Conservation (phyloP, 2,329 filamentous ascomycete species). For the Fusarium temperatum region DNA sequence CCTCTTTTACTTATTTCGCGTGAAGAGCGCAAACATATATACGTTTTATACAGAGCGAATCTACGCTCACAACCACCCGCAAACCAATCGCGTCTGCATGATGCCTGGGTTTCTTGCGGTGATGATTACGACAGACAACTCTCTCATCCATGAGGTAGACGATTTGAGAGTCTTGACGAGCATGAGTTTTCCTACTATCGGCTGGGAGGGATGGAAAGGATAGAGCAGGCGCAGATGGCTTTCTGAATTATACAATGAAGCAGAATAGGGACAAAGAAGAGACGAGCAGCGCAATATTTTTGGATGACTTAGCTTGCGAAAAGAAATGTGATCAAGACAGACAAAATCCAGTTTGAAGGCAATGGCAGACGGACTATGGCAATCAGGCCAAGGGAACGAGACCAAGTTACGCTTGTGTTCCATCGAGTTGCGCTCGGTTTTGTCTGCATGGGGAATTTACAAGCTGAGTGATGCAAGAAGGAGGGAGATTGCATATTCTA, state of each 20-base stretch:
- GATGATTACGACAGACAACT: conserved; percentile 40
- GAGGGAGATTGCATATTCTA: conserved; percentile 14
- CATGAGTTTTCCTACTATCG: conserved; percentile 18
- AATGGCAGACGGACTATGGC: conserved; percentile 5
- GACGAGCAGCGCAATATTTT: conserved; percentile 15
- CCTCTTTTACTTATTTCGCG: conserved; percentile 32
- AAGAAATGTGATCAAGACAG: conserved; percentile 17
- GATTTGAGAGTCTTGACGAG: conserved; percentile 23
- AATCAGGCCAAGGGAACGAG: not conserved
- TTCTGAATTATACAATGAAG: conserved; percentile 28
- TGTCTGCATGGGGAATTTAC: not conserved
- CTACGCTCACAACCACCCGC: conserved; percentile 27
- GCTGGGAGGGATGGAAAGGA: conserved; percentile 8
- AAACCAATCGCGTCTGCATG: not conserved
- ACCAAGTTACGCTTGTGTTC: not conserved
- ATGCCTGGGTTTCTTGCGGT: conserved; percentile 18
- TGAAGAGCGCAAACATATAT: conserved; percentile 38
- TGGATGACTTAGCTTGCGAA: conserved; percentile 6
- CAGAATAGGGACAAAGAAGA: conserved; percentile 12
- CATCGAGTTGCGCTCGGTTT: not conserved
- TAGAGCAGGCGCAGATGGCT: conserved; percentile 32
- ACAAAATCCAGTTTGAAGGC: conserved; percentile 22
- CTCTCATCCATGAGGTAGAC: conserved; percentile 35
- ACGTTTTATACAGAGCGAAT: conserved; percentile 40
- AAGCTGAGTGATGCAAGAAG: conserved; percentile 23